These are phyloP conservation scores for Phytophthora quininea DNA, from an alignment of 352 stramenopile species.

Conservation along the genomic window DNA sequence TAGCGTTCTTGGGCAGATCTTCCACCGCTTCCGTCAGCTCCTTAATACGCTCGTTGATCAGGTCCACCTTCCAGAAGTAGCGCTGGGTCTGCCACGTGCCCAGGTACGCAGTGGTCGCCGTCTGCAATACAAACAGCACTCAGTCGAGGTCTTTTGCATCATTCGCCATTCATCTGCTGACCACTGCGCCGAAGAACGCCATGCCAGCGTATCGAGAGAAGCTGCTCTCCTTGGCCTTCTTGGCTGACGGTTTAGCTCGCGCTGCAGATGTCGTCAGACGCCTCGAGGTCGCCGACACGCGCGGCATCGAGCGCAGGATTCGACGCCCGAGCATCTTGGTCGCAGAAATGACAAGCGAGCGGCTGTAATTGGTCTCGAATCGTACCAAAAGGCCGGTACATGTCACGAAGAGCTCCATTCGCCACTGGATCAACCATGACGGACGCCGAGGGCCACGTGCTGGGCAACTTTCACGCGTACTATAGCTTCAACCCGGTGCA, in stretches of 20 bases:
- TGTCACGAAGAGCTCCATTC: background rate
- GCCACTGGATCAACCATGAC: slow-evolving; percentile 22
- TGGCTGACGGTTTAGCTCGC: slow-evolving; percentile 13
- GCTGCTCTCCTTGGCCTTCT: slow-evolving; percentile 54
- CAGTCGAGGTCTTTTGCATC: background rate
- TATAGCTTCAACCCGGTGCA: slow-evolving; percentile 85
- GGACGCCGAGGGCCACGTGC: slow-evolving; percentile 67
- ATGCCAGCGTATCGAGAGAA: slow-evolving; percentile 84
- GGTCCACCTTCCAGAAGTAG: slow-evolving; percentile 90
- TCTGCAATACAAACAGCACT: slow-evolving; percentile 31
- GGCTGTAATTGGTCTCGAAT: slow-evolving; percentile 7
- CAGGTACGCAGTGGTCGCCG: slow-evolving; percentile 74
- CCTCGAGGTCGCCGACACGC: slow-evolving; percentile 20
- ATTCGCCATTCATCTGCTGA: slow-evolving; percentile 24
- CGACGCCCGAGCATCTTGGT: slow-evolving; percentile 28
- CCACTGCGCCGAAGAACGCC: slow-evolving; percentile 84
- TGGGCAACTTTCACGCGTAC: slow-evolving; percentile 88
- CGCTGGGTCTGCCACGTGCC: slow-evolving; percentile 87
- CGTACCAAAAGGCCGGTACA: background rate
- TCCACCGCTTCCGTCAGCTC: slow-evolving; percentile 67
- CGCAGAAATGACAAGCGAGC: background rate
- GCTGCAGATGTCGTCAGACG: slow-evolving; percentile 40
- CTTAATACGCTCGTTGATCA: slow-evolving; percentile 86
- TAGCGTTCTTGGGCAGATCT: slow-evolving; percentile 66
- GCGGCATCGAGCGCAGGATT: slow-evolving; percentile 23